Conservation (phyloP, 2,329 filamentous ascomycete genomes). For the Diaporthe sp. region DNA sequence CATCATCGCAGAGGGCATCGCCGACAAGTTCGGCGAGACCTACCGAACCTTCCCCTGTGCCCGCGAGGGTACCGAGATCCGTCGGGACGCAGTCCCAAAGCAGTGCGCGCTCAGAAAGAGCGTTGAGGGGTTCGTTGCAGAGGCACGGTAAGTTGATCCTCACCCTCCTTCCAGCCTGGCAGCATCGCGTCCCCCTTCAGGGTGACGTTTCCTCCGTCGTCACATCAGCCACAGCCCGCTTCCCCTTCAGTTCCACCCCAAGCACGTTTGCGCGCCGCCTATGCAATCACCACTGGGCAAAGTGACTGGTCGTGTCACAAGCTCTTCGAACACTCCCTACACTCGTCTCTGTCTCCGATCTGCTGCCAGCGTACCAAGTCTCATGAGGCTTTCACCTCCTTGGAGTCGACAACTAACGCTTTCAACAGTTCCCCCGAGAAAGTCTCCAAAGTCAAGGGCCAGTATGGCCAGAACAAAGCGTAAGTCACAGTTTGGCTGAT, state of each 20-base stretch:
- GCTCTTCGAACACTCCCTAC: neutral
- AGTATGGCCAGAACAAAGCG: neutral
- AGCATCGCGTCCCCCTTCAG: neutral
- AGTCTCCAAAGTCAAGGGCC: neutral
- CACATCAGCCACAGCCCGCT: neutral
- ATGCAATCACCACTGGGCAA: neutral
- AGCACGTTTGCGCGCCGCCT: neutral
- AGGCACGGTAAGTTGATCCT: neutral
- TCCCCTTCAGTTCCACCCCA: neutral
- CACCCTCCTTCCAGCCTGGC: neutral
- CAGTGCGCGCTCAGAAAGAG: constrained; percentile 20
- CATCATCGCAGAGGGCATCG: constrained; percentile 38
- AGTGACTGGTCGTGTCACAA: neutral
- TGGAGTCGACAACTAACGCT: neutral
- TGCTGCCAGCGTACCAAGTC: neutral
- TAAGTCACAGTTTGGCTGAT: neutral
- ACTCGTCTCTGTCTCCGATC: too few species aligned
- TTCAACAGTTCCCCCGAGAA: neutral
- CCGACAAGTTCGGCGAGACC: constrained; percentile 24
- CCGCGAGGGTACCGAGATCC: constrained; percentile 26
- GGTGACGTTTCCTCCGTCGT: neutral
- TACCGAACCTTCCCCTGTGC: constrained; percentile 30
- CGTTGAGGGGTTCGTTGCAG: neutral
- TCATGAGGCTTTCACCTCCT: neutral
- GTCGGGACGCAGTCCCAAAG: constrained; percentile 17